Conservation (phyloP, 768 basidiomycete species). For the Kwoniella heveanensis region DNA sequence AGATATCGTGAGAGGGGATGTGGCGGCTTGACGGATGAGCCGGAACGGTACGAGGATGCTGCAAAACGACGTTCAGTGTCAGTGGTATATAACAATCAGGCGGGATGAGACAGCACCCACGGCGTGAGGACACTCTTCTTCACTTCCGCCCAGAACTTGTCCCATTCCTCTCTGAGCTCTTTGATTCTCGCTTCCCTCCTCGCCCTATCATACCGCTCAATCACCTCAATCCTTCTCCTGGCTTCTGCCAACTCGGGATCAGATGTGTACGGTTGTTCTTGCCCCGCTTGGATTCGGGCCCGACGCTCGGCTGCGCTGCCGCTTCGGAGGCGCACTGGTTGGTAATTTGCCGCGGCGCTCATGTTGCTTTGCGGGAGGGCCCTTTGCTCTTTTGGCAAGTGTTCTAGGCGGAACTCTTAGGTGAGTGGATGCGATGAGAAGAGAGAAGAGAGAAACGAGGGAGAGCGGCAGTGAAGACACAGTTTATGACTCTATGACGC, state of each 20-base stretch:
- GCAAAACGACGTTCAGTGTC: too few relatives aligned
- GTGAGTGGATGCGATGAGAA: too few relatives aligned
- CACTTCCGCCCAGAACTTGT: neutral
- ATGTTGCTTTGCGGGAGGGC: neutral
- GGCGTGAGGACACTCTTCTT: neutral
- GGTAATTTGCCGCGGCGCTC: neutral
- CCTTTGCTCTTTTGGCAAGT: too few relatives aligned
- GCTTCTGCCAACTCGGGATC: neutral
- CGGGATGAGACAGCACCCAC: too few relatives aligned
- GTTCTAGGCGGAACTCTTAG: too few relatives aligned
- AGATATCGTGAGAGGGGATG: constrained; percentile 50
- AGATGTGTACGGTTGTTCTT: neutral
- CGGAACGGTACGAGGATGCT: constrained; percentile 44
- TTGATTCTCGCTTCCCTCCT: neutral
- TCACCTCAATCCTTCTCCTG: neutral
- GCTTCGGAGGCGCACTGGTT: neutral
- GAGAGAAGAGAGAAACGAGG: too few relatives aligned
- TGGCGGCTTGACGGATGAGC: constrained; percentile 39
- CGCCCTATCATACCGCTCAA: neutral
- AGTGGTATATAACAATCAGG: too few relatives aligned
- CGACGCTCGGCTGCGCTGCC: neutral
- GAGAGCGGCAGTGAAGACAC: too few relatives aligned
- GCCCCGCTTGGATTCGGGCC: neutral
- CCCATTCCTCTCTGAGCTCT: neutral
- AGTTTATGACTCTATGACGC: too few relatives aligned